phyloP scores from a whole-genome alignment of 1,139 yeast species.

The Taiozyma sp. region DNA sequence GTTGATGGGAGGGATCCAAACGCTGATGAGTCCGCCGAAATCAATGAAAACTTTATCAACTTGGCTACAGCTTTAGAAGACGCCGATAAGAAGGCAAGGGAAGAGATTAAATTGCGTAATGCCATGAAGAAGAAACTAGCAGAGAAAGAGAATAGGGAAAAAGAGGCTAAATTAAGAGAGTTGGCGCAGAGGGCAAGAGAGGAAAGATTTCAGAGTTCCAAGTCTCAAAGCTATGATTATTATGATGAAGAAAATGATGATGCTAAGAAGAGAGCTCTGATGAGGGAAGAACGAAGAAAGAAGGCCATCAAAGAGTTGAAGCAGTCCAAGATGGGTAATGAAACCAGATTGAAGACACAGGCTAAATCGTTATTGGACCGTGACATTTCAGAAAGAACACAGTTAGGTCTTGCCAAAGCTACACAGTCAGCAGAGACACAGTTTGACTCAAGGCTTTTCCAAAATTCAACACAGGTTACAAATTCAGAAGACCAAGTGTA shows the following conservation, averaged over 20 bases:
- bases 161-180: conserved; percentile 53
- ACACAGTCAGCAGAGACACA: conserved; percentile 34
- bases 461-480: conserved; percentile 39
- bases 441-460: conserved; percentile 52
- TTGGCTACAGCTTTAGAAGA: conserved; percentile 68
- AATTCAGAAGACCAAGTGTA: conserved; percentile 47
- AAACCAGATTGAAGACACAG: conserved; percentile 36
- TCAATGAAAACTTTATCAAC: conserved; percentile 59
- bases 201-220: conserved; percentile 13
- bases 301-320: conserved; percentile 44
- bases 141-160: conserved; percentile 50
- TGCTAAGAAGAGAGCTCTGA: conserved; percentile 34
- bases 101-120: conserved; percentile 59
- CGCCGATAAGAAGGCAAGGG: conserved; percentile 74
- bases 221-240: conserved; percentile 4
- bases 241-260: conserved; percentile 10
- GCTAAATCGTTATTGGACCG: conserved; percentile 41
- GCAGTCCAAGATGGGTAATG: conserved; percentile 41
- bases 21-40: conserved; percentile 23
- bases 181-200: conserved; percentile 58
- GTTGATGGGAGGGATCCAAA: conserved; percentile 43
- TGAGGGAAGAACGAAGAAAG: conserved; percentile 39
- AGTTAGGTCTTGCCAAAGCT: conserved; percentile 45
- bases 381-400: conserved; percentile 51
- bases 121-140: conserved; percentile 51